Evolutionary conservation across 768 basidiomycete species (phyloP), one percentile per base, ranked within the genome.

Genomic region (Tylopilus felleus): DNA sequence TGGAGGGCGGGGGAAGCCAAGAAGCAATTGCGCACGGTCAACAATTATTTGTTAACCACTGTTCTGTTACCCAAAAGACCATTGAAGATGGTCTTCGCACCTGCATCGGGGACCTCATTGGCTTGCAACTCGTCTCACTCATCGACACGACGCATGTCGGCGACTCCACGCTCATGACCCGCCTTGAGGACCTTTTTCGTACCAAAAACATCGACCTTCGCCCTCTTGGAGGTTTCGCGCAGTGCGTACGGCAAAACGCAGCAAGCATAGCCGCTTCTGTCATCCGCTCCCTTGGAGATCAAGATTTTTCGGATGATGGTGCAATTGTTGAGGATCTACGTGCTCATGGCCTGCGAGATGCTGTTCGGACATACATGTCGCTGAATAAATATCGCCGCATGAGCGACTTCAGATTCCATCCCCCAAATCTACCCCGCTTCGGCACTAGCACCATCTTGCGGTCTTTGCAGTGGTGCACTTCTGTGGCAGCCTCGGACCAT

Each of bases 41-140:
- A 40, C 72, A 69, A 16, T 64, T 79, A 3, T 91, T 90, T 62
- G 70, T 70, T 42, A 75, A 71, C 12, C 84, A 91, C 49, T 93
- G 91, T 68, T 77, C 77, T 42, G 75, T 81, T 17, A 68, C 83
- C 28, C 79, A 82, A 43, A 82, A 77, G 55, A 68, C 75, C 3
- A 44, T 62, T 10, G 58, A 60, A 0, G 77, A 86, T 7, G 90
- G 85, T 10, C 70, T 86, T 44, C 73, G 67, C 19, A 75, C 78
- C 41, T 89, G 85, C 59, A 85, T 92, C 56, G 80, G 87, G 4
- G 83, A 87, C 47, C 79, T 89, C 53, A 72, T 91, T 51, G 88
- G 85, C 7, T 76, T 81, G 55, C 77, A 80, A 55, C 75, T 87
- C 47, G 76, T 81, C 14, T 73, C 72, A 23, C 75, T 74, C 63